Evolutionary conservation across 2,329 filamentous ascomycete genomes (phyloP), one percentile per base, ranked within the genome.

Genomic region (Colletotrichum somersetense): DNA sequence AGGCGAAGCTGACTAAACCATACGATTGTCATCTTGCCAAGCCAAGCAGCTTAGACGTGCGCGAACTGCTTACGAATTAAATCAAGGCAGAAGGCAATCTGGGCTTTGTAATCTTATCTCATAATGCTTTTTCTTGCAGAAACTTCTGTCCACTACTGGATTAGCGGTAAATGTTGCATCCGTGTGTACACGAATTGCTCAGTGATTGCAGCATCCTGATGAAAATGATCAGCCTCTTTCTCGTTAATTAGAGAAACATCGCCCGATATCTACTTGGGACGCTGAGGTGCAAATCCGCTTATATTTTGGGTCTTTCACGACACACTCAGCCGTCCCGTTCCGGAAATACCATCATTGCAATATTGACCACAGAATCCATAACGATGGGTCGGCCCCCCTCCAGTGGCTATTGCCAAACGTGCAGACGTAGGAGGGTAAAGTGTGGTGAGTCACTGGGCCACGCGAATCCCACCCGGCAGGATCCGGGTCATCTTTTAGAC

Each of bases 321-420:
- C 1, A 14, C 23, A 26, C n/a, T 11, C 12, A 23, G 46, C 4
- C 8, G 5, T 23, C 4, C 12, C n/a, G 11, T 26, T 26, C 1
- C 5, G 11, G 14, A 6, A 26, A 16, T 11, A 26, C 8, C 48
- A 16, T 8, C 2, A 5, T 26, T 52, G 23, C 48, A 26, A 26
- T n/a, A 16, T 26, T 2, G 48, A 52, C 12, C n/a, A 14, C 4
- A 6, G 46, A 14, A 52, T 12, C 23, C n/a, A 52, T 14, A 6
- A 18, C 18, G 2, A 71, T 71, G 67, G 63, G 67, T 11, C 67
- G 67, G 20, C 40, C 63, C 14, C 67, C 67, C 5, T 55, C 53
- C 3, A 71, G 67, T 46, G 67, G 67, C 38, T 71, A 71, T 44
- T 71, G 67, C 10, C 67, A 67, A 23, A 71, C 67, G 33, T 71